Percentiles rank a stretch among this genome's conserved stretches.
These are phyloP conservation scores for Penicillium goetzii DNA, from an alignment of 495 filamentous ascomycete genomes.

Conservation along the genomic window DNA sequence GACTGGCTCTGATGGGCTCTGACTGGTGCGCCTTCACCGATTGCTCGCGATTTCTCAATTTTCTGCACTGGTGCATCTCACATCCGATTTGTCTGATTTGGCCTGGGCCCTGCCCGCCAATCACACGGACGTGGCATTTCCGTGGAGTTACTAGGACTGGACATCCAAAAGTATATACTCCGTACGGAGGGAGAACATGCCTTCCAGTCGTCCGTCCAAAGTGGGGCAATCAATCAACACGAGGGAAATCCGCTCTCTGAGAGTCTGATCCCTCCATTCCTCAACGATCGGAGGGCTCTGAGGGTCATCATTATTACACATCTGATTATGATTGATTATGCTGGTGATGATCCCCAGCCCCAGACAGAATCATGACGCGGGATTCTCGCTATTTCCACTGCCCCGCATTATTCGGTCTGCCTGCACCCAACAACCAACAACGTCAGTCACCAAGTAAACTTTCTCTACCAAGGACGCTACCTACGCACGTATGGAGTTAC, in stretches of 20 bases:
- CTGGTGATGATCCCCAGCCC: not conserved
- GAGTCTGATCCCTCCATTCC: not conserved
- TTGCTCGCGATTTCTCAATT: not conserved
- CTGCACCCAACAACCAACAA: not conserved
- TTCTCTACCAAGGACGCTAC: not conserved
- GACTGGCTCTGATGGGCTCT: slow-evolving; percentile 3
- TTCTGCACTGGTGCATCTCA: slow-evolving; percentile 12
- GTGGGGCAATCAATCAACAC: slow-evolving; percentile 23
- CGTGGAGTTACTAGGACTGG: not conserved
- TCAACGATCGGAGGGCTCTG: not conserved
- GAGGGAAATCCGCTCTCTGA: slow-evolving; percentile 9
- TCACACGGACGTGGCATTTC: slow-evolving; percentile 13
- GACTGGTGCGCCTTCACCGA: slow-evolving; percentile 12
- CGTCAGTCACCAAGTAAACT: not conserved
- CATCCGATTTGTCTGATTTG: slow-evolving; percentile 15
- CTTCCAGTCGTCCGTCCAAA: not conserved
- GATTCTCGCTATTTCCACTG: not conserved
- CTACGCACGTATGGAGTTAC: not conserved
- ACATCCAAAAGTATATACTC: not conserved
- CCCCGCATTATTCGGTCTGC: not conserved
- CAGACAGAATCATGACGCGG: not conserved
- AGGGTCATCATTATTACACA: slow-evolving; percentile 3
- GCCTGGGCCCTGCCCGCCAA: slow-evolving; percentile 9
- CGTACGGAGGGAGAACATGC: not conserved
- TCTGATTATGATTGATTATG: not conserved